Conservation (phyloP, 208 protist species). For the Entamoeba histolytica region DNA sequence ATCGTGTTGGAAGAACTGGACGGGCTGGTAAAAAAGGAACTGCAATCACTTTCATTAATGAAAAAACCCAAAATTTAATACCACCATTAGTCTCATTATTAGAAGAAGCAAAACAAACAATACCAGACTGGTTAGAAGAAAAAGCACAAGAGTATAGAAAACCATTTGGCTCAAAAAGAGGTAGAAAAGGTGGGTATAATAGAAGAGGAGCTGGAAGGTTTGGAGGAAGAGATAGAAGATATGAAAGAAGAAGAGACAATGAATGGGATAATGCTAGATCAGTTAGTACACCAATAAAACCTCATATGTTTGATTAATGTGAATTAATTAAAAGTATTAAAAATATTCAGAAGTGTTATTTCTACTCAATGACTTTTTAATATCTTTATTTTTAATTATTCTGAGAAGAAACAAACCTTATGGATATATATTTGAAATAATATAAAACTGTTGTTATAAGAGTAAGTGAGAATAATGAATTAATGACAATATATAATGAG, state of each 20-base stretch:
- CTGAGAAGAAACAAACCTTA: no score
- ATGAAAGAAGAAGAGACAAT: not conserved
- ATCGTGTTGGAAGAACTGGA: conserved; percentile 10
- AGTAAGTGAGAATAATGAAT: no score
- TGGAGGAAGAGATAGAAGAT: not conserved
- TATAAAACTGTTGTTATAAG: no score
- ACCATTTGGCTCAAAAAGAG: not conserved
- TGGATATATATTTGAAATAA: no score
- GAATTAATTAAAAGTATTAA: no score
- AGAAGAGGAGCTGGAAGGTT: not conserved
- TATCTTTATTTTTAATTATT: no score
- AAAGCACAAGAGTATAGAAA: not conserved
- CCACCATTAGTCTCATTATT: not conserved
- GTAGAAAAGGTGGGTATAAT: not conserved
- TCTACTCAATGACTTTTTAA: no score
- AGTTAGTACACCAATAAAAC: not conserved
- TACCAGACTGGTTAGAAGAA: not conserved
- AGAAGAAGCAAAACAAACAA: not conserved
- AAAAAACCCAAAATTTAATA: not conserved
- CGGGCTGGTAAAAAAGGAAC: not conserved
- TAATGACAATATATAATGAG: no score
- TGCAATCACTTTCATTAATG: conserved; percentile 21
- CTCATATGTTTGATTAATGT: no score
- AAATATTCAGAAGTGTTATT: no score
- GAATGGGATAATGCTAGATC: not conserved